Evolutionary conservation across 2,329 filamentous ascomycete genomes (phyloP), one percentile per base, ranked within the genome.

Genomic region (Chrysoporthe puriensis): DNA sequence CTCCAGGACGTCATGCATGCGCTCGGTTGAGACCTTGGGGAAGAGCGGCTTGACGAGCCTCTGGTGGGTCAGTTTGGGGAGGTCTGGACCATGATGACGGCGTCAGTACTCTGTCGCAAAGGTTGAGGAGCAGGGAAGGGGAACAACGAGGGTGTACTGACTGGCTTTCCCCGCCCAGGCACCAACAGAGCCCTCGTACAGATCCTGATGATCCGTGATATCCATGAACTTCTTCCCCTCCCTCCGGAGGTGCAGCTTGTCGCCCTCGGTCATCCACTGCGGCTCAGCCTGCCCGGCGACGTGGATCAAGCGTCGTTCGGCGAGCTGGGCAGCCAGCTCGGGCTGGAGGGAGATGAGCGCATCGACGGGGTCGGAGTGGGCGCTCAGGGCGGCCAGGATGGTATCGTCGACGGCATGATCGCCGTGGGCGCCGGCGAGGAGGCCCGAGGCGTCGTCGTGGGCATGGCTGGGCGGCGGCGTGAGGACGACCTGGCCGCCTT

Each of bases 151-250:
- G 50, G 21, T 16, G 16, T 1, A 21, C 75, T 66, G 66, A 78
- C 76, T 72, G 8, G 76, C 76, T 69, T 78, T 73, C 21, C 75
- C 76, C 2, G 75, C 70, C 62, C 70, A 52, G 3, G 71, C 50
- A 6, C 67, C 18, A n/a, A 65, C 42, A 34, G 62, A 66, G n/a
- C 73, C 67, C 7, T 71, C 63, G 63, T 78, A 77, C 57, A 87
- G 82, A 44, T 88, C 85, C 46, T 84, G 80, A 62, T 86, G 84
- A 67, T 89, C 84, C 14, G 90, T 92, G 71, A 93, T 88, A 77
- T 93, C 90, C 80, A 91, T 90, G 80, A 93, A 93, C 75, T 88
- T 90, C 73, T 86, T 83, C 69, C 88, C 88, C 76, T 89, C 85
- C 72, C 88, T 81, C 72, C 88, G 86, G 59, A 93, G 79, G 69